Evolutionary conservation across 2,329 filamentous ascomycete genomes (phyloP).

Genomic region (Nemania sp.): DNA sequence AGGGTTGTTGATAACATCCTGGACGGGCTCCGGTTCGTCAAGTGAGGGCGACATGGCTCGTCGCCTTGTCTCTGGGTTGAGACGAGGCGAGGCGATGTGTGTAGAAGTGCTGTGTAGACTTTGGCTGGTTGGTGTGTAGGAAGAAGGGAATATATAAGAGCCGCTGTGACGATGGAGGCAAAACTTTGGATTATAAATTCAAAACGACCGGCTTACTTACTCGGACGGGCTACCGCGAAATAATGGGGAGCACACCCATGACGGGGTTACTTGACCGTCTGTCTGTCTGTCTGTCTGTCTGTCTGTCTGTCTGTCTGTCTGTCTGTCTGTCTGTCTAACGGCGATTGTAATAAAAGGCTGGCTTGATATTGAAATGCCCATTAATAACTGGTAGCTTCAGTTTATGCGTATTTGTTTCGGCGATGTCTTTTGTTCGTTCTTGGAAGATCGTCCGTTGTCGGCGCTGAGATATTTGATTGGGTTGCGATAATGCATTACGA

Average conservation of each 20-base stretch:
- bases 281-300: no score
- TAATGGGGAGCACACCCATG: not conserved
- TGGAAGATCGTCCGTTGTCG: conserved; percentile 20
- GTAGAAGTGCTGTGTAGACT: no score
- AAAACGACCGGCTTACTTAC: not conserved
- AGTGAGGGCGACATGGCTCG: conserved; percentile 79
- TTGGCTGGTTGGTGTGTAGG: not conserved
- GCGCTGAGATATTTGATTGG: not conserved
- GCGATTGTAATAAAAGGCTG: no score
- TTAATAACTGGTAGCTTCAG: no score
- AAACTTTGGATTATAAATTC: conserved; percentile 27
- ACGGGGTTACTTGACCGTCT: no score
- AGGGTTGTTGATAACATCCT: conserved; percentile 74
- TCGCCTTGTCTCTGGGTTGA: not conserved
- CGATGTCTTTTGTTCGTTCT: no score
- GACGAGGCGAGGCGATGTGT: no score
- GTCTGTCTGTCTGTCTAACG: no score
- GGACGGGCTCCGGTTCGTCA: conserved; percentile 67
- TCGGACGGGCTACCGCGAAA: not conserved
- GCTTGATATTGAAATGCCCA: no score
- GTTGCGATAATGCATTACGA: conserved; percentile 19
- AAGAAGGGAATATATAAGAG: not conserved
- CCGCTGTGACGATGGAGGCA: not conserved
- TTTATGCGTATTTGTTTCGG: no score
- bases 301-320: no score